Percentiles rank a stretch among this genome's conserved stretches.
These are phyloP conservation scores for Jaapia argillacea DNA, from an alignment of 768 basidiomycete genomes.

Conservation along the genomic window DNA sequence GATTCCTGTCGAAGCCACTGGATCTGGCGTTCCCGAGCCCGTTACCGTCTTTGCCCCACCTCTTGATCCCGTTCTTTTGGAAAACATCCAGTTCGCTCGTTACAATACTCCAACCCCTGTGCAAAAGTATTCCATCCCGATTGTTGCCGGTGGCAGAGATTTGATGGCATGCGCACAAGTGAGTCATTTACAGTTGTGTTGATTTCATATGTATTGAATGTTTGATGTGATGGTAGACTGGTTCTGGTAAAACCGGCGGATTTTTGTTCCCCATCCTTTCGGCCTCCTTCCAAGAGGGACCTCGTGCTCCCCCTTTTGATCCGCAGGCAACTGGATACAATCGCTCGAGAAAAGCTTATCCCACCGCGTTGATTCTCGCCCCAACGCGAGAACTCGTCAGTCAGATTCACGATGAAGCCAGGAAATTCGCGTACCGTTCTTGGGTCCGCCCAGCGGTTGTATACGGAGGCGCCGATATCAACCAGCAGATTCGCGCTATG, in stretches of 20 bases:
- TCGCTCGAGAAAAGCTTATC: constrained; percentile 83
- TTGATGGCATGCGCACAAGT: constrained; percentile 95
- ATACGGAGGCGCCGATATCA: constrained; percentile 98
- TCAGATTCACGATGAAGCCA: constrained; percentile 98
- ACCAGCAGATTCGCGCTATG: constrained; percentile 84
- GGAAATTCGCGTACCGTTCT: constrained; percentile 98
- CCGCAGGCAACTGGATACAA: constrained; percentile 38
- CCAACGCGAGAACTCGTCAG: constrained; percentile 98
- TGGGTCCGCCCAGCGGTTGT: constrained; percentile 99
- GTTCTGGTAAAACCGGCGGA: constrained; percentile 98
- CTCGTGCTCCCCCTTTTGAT: constrained; percentile 56
- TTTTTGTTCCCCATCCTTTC: constrained; percentile 99
- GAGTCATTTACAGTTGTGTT: constrained; percentile 16
- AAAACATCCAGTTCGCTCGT: constrained; percentile 89
- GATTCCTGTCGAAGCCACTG: constrained; percentile 98
- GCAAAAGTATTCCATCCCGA: constrained; percentile 99
- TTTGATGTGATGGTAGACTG: too few species aligned
- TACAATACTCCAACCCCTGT: constrained; percentile 97
- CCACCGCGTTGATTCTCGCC: constrained; percentile 94
- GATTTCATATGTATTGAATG: constrained; percentile 8
- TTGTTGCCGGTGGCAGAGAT: constrained; percentile 83
- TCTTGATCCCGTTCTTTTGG: constrained; percentile 85
- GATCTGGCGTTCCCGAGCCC: constrained; percentile 94
- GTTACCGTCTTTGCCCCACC: constrained; percentile 84
- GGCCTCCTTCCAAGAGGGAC: constrained; percentile 80